Evolutionary conservation across 176 grass and related monocot species (phyloP).

Genomic region (Phoenix dactylifera): DNA sequence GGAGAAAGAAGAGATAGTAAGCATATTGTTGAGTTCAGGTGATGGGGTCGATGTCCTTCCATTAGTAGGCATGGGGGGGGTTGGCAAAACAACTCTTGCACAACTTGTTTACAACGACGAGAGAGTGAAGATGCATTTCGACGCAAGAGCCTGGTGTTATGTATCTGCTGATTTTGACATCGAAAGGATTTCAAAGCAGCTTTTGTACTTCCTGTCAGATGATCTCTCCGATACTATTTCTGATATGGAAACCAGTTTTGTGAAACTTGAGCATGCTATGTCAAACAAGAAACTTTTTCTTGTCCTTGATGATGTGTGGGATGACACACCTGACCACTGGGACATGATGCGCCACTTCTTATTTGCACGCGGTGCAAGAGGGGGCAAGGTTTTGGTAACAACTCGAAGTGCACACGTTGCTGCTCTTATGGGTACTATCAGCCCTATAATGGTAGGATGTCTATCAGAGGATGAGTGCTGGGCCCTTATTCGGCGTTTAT

Average conservation of each 20-base stretch:
- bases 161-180: too few relatives aligned
- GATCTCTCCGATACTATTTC: background rate
- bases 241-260: too few relatives aligned
- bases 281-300: conserved; percentile 19
- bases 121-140: conserved; percentile 12
- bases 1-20: too few relatives aligned
- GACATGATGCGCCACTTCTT: background rate
- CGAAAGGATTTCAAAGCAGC: conserved; percentile 8
- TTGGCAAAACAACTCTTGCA: conserved; percentile 47
- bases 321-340: background rate
- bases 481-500: conserved; percentile 7
- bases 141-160: conserved; percentile 14
- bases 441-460: conserved; percentile 9
- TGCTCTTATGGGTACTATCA: conserved; percentile 10
- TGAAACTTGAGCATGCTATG: conserved; percentile 5
- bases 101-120: conserved; percentile 23
- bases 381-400: conserved; percentile 20
- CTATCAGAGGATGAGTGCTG: conserved; percentile 12
- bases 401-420: conserved; percentile 27
- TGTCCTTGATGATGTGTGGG: conserved; percentile 36
- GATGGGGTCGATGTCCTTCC: conserved; percentile 18
- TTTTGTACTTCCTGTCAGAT: background rate
- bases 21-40: too few relatives aligned
- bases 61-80: too few relatives aligned
- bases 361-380: background rate